phyloP scores from a whole-genome alignment of 495 filamentous ascomycete genomes.

The Neurospora tetrasperma region DNA sequence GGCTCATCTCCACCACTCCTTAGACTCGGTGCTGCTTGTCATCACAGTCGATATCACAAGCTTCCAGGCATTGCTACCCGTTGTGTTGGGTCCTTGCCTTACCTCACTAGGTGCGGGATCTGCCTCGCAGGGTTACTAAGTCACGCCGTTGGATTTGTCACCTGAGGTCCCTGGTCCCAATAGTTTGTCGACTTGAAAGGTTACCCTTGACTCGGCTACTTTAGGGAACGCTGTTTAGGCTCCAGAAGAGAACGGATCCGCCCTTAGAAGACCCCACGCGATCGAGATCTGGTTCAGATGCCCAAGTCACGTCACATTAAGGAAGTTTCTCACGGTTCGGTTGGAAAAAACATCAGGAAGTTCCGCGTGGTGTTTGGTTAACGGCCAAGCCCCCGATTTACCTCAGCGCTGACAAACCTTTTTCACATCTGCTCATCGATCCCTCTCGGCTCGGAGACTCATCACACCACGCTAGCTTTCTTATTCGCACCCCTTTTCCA shows the following conservation, averaged over 20 bases:
- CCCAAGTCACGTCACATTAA: background rate
- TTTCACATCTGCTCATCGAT: background rate
- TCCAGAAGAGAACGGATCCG: background rate
- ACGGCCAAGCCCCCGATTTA: background rate
- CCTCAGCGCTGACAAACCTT: background rate
- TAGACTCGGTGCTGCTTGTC: background rate
- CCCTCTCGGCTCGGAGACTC: background rate
- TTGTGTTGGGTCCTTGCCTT: background rate
- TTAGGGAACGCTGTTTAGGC: background rate
- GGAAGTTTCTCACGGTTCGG: background rate
- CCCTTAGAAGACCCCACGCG: background rate
- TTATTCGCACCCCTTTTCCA: background rate
- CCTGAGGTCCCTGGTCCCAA: background rate
- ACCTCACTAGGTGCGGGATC: background rate
- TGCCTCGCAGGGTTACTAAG: background rate
- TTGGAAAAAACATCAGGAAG: background rate
- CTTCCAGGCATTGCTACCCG: background rate
- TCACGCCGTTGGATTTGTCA: background rate
- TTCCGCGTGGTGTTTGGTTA: background rate
- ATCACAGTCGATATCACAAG: background rate
- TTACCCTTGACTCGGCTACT: background rate
- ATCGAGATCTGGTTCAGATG: background rate
- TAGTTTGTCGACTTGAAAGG: background rate
- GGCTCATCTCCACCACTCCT: background rate
- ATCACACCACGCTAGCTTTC: background rate